These are phyloP conservation scores for Beauveria sp. DNA, from an alignment of 2,329 filamentous ascomycete species.

Conservation along the genomic window DNA sequence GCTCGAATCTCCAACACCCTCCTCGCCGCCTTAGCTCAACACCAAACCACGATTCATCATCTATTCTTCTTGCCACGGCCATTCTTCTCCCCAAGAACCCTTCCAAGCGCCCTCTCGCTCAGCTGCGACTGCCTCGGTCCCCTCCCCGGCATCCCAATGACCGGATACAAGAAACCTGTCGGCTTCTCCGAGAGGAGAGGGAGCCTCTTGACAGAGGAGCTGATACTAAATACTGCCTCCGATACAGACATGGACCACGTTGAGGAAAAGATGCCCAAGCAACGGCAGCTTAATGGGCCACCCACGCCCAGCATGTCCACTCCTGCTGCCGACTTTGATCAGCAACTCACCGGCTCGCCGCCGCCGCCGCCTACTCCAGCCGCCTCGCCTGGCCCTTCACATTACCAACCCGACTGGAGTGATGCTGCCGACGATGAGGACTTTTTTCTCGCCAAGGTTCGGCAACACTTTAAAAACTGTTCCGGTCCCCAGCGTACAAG, in stretches of 20 bases:
- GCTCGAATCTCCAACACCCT: not conserved
- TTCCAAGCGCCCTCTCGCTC: not conserved
- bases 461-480: slow-evolving; percentile 72
- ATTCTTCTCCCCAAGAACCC: not conserved
- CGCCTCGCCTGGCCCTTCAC: slow-evolving; percentile 55
- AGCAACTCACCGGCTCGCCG: slow-evolving; percentile 52
- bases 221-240: slow-evolving; percentile 42
- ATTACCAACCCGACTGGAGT: slow-evolving; percentile 64
- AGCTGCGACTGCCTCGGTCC: not conserved
- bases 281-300: slow-evolving; percentile 44
- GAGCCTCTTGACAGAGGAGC: slow-evolving; percentile 49
- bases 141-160: slow-evolving; percentile 24
- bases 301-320: slow-evolving; percentile 62
- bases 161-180: slow-evolving; percentile 40
- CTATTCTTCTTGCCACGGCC: not conserved
- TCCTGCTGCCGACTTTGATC: slow-evolving; percentile 55
- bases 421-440: slow-evolving; percentile 75
- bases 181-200: slow-evolving; percentile 57
- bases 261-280: slow-evolving; percentile 45
- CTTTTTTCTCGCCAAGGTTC: slow-evolving; percentile 69
- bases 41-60: not conserved
- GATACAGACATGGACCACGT: slow-evolving; percentile 36
- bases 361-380: slow-evolving; percentile 59
- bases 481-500: slow-evolving; percentile 69
- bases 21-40: not conserved